A percentile compares a stretch with the other conserved stretches of the same genome.
These are phyloP conservation scores for Ophiosphaerella korrae DNA, from an alignment of 2,329 filamentous ascomycete genomes.

Conservation along the genomic window DNA sequence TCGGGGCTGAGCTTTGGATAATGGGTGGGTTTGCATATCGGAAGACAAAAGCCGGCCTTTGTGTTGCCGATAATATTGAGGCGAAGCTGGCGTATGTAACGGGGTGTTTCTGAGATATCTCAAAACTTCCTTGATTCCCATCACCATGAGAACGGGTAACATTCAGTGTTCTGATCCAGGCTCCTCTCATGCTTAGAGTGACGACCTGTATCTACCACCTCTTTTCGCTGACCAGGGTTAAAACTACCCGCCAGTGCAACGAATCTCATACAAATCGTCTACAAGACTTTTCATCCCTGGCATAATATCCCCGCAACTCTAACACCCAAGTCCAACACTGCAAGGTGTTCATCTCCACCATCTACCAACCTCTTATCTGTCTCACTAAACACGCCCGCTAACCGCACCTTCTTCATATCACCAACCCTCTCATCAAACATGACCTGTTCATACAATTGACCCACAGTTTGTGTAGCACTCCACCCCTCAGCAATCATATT, in stretches of 20 bases:
- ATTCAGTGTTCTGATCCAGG: too few relatives aligned
- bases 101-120: too few relatives aligned
- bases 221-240: too few relatives aligned
- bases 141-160: too few relatives aligned
- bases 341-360: constrained; percentile 92
- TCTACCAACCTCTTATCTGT: constrained; percentile 93
- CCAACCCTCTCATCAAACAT: constrained; percentile 83
- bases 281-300: neutral
- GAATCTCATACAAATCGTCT: neutral
- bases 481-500: constrained; percentile 95
- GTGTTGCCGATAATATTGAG: too few relatives aligned
- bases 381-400: constrained; percentile 88
- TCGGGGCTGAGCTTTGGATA: too few relatives aligned
- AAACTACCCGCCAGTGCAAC: neutral
- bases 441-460: constrained; percentile 82
- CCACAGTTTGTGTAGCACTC: constrained; percentile 88
- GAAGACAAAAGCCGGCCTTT: too few relatives aligned
- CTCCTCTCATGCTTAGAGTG: too few relatives aligned
- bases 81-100: too few relatives aligned
- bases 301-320: constrained; percentile 77
- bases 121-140: too few relatives aligned
- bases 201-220: too few relatives aligned
- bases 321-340: constrained; percentile 82
- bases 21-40: too few relatives aligned
- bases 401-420: constrained; percentile 86